phyloP scores from a whole-genome alignment of 305 asterid species.

The Fraxinus floribunda region DNA sequence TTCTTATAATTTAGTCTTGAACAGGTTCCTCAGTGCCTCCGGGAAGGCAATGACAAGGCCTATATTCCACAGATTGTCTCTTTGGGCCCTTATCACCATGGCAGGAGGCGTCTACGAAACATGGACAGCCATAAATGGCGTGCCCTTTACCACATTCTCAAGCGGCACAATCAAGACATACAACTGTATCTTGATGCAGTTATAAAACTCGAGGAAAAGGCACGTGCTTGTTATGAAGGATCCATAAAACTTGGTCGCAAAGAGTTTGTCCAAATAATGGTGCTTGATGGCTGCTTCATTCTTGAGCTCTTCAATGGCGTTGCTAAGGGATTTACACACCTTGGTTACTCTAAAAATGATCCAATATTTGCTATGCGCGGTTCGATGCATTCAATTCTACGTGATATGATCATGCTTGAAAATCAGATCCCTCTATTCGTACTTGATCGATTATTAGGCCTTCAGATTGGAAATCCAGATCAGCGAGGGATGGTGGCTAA shows the following conservation, averaged over 20 bases:
- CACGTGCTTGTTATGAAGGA: constrained; percentile 62
- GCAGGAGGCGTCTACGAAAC: constrained; percentile 46
- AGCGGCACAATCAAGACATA: constrained; percentile 43
- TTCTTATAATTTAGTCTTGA: background rate
- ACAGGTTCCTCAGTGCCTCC: constrained; percentile 45
- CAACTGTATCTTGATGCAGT: constrained; percentile 45
- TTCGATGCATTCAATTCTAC: constrained; percentile 62
- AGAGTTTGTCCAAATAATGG: constrained; percentile 66
- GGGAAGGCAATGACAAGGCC: constrained; percentile 59
- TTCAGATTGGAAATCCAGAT: constrained; percentile 45
- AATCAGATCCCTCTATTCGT: constrained; percentile 62
- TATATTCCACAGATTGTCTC: constrained; percentile 71
- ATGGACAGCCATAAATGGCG: constrained; percentile 80
- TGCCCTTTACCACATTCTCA: constrained; percentile 52
- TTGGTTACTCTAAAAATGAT: constrained; percentile 62
- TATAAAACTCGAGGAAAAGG: constrained; percentile 47
- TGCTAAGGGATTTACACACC: constrained; percentile 46
- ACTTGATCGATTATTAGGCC: constrained; percentile 43
- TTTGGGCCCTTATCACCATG: constrained; percentile 69
- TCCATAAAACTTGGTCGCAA: constrained; percentile 46
- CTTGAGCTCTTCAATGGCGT: constrained; percentile 64
- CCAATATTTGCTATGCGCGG: constrained; percentile 70
- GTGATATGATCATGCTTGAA: constrained; percentile 78
- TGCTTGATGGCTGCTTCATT: constrained; percentile 54
- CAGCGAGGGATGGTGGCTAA: constrained; percentile 44